Percentiles rank a stretch among this genome's conserved stretches.
Evolutionary conservation across 176 grass and related monocot species (phyloP).

Genomic region (Secale cereale): DNA sequence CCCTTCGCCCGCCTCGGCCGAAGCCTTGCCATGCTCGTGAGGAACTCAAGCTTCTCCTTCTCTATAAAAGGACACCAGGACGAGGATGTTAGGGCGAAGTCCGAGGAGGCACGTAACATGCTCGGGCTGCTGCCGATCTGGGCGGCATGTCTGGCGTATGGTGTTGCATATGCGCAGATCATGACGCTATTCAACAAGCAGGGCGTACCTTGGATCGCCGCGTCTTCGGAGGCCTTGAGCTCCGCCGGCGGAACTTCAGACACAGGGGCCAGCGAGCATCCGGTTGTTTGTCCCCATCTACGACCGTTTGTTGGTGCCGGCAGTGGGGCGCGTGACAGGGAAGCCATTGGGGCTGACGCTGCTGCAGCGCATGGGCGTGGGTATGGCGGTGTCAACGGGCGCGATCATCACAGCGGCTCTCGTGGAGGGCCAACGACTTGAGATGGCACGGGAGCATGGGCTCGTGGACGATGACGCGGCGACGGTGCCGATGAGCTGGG

Average conservation of each 20-base stretch:
- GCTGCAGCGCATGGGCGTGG: conserved; percentile 27
- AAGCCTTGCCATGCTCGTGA: neutral
- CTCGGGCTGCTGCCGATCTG: neutral
- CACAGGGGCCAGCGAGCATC: conserved; percentile 13
- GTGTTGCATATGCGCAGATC: neutral
- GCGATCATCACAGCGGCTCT: neutral
- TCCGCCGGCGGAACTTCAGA: conserved; percentile 25
- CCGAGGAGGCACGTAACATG: neutral
- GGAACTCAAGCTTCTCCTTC: neutral
- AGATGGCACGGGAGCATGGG: neutral
- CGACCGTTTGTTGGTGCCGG: conserved; percentile 6
- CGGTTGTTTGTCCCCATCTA: too few species aligned
- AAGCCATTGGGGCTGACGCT: conserved; percentile 22
- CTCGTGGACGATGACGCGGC: neutral
- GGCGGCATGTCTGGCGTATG: neutral
- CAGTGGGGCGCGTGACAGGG: neutral
- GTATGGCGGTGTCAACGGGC: too few species aligned
- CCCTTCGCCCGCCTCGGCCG: neutral
- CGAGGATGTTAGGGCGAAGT: neutral
- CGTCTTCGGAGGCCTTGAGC: neutral
- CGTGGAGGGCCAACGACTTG: conserved; percentile 26
- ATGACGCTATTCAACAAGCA: neutral
- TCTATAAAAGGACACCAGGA: neutral
- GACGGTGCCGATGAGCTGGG: neutral
- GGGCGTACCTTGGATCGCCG: neutral